Evolutionary conservation across 108 stramenopile species (phyloP), one percentile per base, ranked within the genome.

Genomic region (Fragilaria crotonensis): DNA sequence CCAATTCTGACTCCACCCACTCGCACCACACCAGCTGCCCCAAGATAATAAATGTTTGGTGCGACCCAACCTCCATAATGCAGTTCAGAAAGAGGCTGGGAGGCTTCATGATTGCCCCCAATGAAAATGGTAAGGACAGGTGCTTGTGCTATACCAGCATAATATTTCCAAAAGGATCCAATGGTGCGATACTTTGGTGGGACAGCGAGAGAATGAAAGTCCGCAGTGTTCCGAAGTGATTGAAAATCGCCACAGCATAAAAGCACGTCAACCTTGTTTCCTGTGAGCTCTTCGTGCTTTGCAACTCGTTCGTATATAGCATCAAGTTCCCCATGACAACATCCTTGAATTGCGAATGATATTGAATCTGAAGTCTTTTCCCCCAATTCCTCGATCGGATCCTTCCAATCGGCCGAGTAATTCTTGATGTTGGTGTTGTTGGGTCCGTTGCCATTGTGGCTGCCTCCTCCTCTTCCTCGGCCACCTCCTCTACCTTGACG

Each of bases 241-340:
- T 99, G 94, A 63, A 99, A 98, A 78, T 99, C 99, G 3, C 99
- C 99, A 71, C 99, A 99, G 65, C 94, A 95, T 17, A 99, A 57
- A 21, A 99, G 67, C 27, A 99, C 54, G 63, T 98, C 97, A 11
- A 97, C 59, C 19, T 59, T 67, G 5, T 53, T 57, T 5, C 59
- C 73, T 44, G 59, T 76, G 32, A 54, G 36, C 19, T 55, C 21
- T 33, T 79, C 70, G 50, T 87, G 77, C 5, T 53, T 50, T 47
- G 66, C 50, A 27, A 93, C 56, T 0, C 90, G 80, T 2, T 81
- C 86, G 66, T 98, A 99, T 31, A 99, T 96, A 4, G 57, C 55
- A 47, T 96, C 95, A 11, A 99, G 80, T 63, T 95, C 96, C 5
- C 99, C 99, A 70, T 99, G 99, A 59, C 93, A 90, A 74, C 99